Evolutionary conservation across 1,139 yeast species (phyloP).

Genomic region (Wickerhamomyces sp.): DNA sequence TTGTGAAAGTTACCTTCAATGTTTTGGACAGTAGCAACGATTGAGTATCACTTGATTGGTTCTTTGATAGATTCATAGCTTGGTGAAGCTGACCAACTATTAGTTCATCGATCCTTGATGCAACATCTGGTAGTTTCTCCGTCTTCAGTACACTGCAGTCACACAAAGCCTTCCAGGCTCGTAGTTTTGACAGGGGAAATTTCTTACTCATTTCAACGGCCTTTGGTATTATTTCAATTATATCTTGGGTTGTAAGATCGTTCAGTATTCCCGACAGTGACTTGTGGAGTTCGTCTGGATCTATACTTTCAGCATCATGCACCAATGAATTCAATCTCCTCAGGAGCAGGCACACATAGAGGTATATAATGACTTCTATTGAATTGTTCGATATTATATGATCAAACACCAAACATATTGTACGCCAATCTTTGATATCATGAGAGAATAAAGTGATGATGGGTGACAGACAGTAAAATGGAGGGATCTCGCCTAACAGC

Average conservation of each 20-base stretch:
- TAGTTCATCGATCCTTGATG: background rate
- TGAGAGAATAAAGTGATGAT: slow-evolving; percentile 78
- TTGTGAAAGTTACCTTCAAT: slow-evolving; percentile 7
- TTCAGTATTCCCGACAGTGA: slow-evolving; percentile 13
- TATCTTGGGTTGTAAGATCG: slow-evolving; percentile 1
- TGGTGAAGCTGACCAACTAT: background rate
- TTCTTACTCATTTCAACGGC: background rate
- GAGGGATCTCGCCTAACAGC: slow-evolving; percentile 42
- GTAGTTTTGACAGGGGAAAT: slow-evolving; percentile 4
- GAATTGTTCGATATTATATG: slow-evolving; percentile 47
- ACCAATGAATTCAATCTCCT: slow-evolving; percentile 38
- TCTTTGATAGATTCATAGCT: background rate
- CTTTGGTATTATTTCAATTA: slow-evolving; percentile 3
- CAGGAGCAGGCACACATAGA: slow-evolving; percentile 51
- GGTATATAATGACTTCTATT: slow-evolving; percentile 40
- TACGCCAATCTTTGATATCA: slow-evolving; percentile 49
- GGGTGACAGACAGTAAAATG: slow-evolving; percentile 68
- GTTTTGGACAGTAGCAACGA: background rate
- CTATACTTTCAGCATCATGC: slow-evolving; percentile 18
- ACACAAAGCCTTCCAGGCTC: slow-evolving; percentile 5
- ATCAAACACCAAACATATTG: slow-evolving; percentile 59
- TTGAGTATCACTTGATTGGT: background rate
- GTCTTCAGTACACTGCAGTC: slow-evolving; percentile 13
- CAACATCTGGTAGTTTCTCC: background rate
- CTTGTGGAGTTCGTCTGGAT: slow-evolving; percentile 14